Percentiles rank a stretch among this genome's conserved stretches.
Conservation (phyloP, 495 filamentous ascomycete species). For the Neurospora pannonica region DNA sequence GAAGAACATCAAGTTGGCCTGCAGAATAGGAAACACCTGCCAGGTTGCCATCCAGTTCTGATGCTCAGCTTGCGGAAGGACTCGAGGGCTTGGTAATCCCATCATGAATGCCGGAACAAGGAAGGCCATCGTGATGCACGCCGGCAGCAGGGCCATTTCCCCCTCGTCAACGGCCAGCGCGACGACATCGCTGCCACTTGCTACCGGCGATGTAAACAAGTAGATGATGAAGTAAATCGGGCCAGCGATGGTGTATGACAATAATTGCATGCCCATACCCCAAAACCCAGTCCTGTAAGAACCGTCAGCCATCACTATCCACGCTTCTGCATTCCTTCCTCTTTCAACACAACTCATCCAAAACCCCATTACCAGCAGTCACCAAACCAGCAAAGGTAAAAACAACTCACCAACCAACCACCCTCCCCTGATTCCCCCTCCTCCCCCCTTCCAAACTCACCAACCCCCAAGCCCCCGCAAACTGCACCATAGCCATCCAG, state of each 20-base stretch:
- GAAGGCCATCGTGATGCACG: constrained; percentile 40
- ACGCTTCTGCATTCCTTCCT: background rate
- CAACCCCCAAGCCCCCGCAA: constrained; percentile 46
- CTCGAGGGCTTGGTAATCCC: constrained; percentile 39
- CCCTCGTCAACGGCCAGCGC: constrained; percentile 32
- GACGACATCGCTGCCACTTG: constrained; percentile 27
- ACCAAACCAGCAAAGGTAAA: background rate
- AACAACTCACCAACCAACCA: constrained; percentile 42
- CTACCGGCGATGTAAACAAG: constrained; percentile 43
- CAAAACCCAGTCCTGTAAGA: constrained; percentile 34
- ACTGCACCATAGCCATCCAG: constrained; percentile 43
- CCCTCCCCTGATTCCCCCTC: constrained; percentile 40
- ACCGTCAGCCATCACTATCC: background rate
- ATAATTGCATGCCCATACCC: constrained; percentile 44
- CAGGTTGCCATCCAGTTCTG: constrained; percentile 50
- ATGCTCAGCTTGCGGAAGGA: constrained; percentile 39
- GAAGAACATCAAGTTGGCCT: constrained; percentile 22
- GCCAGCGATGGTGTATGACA: constrained; percentile 43
- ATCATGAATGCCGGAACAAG: constrained; percentile 43
- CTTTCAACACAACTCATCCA: background rate
- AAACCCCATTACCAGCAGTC: background rate
- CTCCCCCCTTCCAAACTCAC: constrained; percentile 48
- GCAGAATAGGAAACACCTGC: constrained; percentile 51
- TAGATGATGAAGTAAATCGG: constrained; percentile 46
- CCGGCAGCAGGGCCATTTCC: constrained; percentile 39